Percentiles rank a stretch among this genome's conserved stretches.
These are phyloP conservation scores for Boletus bicolor DNA, from an alignment of 768 basidiomycete species.

Conservation along the genomic window DNA sequence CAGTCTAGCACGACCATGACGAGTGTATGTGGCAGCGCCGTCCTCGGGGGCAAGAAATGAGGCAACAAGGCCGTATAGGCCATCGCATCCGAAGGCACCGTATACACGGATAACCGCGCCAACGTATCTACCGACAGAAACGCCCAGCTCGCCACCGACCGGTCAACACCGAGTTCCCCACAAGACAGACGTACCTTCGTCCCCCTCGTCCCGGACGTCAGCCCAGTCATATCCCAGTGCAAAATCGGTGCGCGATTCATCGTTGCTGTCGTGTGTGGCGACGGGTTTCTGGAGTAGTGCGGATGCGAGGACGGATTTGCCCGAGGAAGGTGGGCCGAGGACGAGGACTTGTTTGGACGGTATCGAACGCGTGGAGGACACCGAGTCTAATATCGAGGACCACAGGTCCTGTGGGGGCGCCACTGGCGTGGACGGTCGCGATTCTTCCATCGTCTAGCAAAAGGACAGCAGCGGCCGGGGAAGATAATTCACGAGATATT, in stretches of 20 bases:
- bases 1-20: conserved; percentile 90
- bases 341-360: conserved; percentile 86
- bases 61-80: conserved; percentile 72
- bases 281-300: conserved; percentile 67
- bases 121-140: conserved; percentile 61
- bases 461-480: background rate
- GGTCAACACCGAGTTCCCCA: background rate
- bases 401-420: conserved; percentile 81
- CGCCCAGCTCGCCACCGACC: background rate
- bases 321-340: conserved; percentile 74
- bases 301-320: conserved; percentile 73
- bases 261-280: conserved; percentile 50
- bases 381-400: conserved; percentile 88
- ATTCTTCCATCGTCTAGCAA: conserved; percentile 34
- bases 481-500: background rate
- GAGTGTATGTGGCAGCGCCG: conserved; percentile 64
- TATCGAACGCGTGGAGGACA: conserved; percentile 75
- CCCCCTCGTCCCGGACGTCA: conserved; percentile 87
- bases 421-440: conserved; percentile 66
- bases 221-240: conserved; percentile 92
- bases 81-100: conserved; percentile 76
- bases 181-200: conserved; percentile 69
- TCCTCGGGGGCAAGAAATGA: conserved; percentile 71
- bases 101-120: conserved; percentile 86
- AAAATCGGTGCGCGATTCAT: conserved; percentile 66